A percentile compares a stretch with the other conserved stretches of the same genome.
phyloP scores from a whole-genome alignment of 352 stramenopile species.

The Globisporangium uncinulatum region DNA sequence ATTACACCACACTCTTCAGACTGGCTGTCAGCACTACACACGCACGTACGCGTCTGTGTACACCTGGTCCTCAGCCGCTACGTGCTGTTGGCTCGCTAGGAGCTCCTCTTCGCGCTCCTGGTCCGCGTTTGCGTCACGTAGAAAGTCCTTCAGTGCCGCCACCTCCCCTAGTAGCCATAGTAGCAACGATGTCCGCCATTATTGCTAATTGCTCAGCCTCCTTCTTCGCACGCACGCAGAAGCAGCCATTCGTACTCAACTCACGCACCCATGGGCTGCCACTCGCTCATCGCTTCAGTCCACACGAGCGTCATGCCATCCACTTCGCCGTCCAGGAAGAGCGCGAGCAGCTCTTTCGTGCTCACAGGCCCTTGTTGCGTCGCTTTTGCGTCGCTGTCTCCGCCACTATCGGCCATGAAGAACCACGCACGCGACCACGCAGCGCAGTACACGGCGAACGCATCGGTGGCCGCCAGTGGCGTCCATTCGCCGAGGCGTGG shows the following conservation, averaged over 20 bases:
- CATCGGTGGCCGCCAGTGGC: constrained; percentile 32
- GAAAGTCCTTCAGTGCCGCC: constrained; percentile 52
- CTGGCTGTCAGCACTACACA: not conserved
- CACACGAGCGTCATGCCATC: constrained; percentile 75
- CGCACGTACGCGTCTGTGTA: constrained; percentile 41
- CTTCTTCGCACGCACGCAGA: not conserved
- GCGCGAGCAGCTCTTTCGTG: constrained; percentile 45
- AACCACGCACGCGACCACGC: constrained; percentile 57
- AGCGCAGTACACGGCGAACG: constrained; percentile 44
- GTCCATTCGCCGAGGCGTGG: constrained; percentile 53
- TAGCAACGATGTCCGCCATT: not conserved
- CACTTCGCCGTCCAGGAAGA: constrained; percentile 61
- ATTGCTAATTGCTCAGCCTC: not conserved
- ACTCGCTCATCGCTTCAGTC: constrained; percentile 37
- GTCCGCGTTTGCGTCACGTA: constrained; percentile 66
- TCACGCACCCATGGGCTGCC: constrained; percentile 54
- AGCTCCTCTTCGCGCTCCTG: constrained; percentile 47
- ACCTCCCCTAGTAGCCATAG: constrained; percentile 43
- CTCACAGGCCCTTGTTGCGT: constrained; percentile 31
- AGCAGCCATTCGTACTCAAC: not conserved
- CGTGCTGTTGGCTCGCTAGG: constrained; percentile 26
- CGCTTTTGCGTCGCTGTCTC: constrained; percentile 8
- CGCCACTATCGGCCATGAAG: constrained; percentile 36
- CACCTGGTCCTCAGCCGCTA: constrained; percentile 45
- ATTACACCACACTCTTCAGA: too few relatives aligned